Base-by-base conservation (phyloP, 2,329 filamentous ascomycete genomes). In the Furcasterigmium furcatum region DNA sequence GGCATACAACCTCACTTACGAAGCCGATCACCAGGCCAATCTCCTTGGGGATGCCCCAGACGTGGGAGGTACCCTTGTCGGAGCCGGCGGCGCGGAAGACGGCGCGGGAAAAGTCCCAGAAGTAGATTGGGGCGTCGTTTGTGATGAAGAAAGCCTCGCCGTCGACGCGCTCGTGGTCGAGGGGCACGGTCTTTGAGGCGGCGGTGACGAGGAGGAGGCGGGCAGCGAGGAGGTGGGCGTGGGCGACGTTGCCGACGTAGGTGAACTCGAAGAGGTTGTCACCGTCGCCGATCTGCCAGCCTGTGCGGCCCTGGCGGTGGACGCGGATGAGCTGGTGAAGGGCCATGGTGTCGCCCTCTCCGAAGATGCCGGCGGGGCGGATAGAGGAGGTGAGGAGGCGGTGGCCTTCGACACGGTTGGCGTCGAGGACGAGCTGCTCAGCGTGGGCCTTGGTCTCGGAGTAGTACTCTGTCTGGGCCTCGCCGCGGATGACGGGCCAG, bases 81-180 rank as follows among this genome's bases (percentile, higher is more conserved):
- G 65, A 72, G 29, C 82, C 82, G 10, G 79, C 79, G 35, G 74
- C 76, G 52, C 70, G 70, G 89, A 89, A 97, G 39, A 96, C 77
- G 32, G 84, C 82, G 34, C 88, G 79, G 48, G 87, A 82, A 61
- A 95, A 87, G 66, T 95, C 90, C 83, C 94, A 95, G 67, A 96
- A 95, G 64, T 92, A 92, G 18, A 95, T 76, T 5, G 92, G 92
- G 55, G 82, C 75, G 66, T 91, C 88, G 65, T 97, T 97, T 47
- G 90, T 94, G 59, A 97, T 81, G 69, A 96, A 84, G 72, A 97
- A 92, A 42, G 84, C 84, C 64, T 96, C 85, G 48, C 92, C 94
- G 62, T 91, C 88, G 41, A 91, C 82, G 48, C 77, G 77, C 70
- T 90, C 86, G 66, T 82, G 70, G 66, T 87, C 82, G 30, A 88